Percentiles rank a stretch among this genome's conserved stretches.
These are phyloP conservation scores for Suhomyces bribrorum DNA, from an alignment of 1,139 yeast genomes.

Conservation along the genomic window DNA sequence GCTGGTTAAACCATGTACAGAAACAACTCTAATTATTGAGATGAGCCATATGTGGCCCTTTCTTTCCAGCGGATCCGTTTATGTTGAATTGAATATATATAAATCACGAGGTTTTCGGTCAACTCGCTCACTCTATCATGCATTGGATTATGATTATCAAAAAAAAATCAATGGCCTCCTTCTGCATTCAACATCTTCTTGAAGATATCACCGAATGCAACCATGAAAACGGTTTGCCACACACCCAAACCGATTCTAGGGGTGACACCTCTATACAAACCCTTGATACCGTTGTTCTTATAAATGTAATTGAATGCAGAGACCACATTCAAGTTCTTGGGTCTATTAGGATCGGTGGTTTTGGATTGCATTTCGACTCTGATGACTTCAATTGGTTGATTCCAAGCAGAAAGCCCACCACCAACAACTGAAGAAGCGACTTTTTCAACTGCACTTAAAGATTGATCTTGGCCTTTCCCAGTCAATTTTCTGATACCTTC, in stretches of 20 bases:
- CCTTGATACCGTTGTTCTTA: conserved; percentile 78
- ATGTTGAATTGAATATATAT: too few species aligned
- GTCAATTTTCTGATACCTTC: conserved; percentile 68
- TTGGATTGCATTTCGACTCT: conserved; percentile 98
- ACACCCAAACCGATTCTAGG: conserved; percentile 96
- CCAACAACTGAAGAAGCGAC: conserved; percentile 86
- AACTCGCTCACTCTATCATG: too few species aligned
- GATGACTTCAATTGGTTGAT: conserved; percentile 96
- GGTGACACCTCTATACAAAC: conserved; percentile 93
- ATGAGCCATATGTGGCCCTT: too few species aligned
- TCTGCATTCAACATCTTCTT: conserved; percentile 48
- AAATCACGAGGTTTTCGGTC: too few species aligned
- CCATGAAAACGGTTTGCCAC: conserved; percentile 99
- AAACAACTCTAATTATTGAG: too few species aligned
- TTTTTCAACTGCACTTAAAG: conserved; percentile 74
- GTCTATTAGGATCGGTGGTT: conserved; percentile 91
- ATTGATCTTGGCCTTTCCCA: conserved; percentile 62
- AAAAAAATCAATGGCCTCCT: too few species aligned
- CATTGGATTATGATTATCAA: too few species aligned
- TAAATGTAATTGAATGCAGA: conserved; percentile 83
- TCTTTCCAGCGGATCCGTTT: too few species aligned
- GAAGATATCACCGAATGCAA: conserved; percentile 92
- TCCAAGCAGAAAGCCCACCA: conserved; percentile 98
- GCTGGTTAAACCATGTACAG: too few species aligned
- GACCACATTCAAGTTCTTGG: conserved; percentile 81